Evolutionary conservation across 192 early-diverging fungal species (phyloP).

Genomic region (Umbelopsis ramanniana): DNA sequence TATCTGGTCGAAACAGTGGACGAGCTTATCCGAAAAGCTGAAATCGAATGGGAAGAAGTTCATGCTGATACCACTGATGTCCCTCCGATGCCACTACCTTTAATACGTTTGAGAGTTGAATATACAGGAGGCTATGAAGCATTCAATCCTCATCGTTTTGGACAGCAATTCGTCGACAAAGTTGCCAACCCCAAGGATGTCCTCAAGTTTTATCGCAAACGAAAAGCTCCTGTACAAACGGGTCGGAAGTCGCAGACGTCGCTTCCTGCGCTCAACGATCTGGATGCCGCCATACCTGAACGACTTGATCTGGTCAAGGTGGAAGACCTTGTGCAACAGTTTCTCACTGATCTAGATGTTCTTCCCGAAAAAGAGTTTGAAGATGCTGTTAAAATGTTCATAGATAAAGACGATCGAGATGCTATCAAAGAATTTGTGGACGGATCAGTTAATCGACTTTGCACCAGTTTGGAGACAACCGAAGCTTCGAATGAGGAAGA

Average conservation of each 20-base stretch:
- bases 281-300: conserved; percentile 41
- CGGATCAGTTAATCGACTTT: conserved; percentile 33
- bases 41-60: conserved; percentile 54
- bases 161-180: conserved; percentile 72
- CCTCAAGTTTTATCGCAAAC: conserved; percentile 77
- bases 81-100: conserved; percentile 63
- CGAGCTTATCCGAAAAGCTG: conserved; percentile 69
- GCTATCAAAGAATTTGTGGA: conserved; percentile 74
- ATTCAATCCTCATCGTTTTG: conserved; percentile 88
- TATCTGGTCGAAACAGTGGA: conserved; percentile 65
- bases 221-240: conserved; percentile 23
- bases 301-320: conserved; percentile 71
- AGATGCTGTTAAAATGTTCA: conserved; percentile 75
- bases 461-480: conserved; percentile 17
- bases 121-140: conserved; percentile 84
- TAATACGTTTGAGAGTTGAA: conserved; percentile 87
- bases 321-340: conserved; percentile 78
- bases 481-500: background rate
- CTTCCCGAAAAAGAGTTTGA: conserved; percentile 79
- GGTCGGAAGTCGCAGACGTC: conserved; percentile 1
- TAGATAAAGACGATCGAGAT: conserved; percentile 87
- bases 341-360: conserved; percentile 69
- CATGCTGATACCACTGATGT: conserved; percentile 3
- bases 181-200: conserved; percentile 93
- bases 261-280: conserved; percentile 38